These are phyloP conservation scores for Coemansia guatemalensis DNA, from an alignment of 192 early-diverging fungal genomes.

Conservation along the genomic window DNA sequence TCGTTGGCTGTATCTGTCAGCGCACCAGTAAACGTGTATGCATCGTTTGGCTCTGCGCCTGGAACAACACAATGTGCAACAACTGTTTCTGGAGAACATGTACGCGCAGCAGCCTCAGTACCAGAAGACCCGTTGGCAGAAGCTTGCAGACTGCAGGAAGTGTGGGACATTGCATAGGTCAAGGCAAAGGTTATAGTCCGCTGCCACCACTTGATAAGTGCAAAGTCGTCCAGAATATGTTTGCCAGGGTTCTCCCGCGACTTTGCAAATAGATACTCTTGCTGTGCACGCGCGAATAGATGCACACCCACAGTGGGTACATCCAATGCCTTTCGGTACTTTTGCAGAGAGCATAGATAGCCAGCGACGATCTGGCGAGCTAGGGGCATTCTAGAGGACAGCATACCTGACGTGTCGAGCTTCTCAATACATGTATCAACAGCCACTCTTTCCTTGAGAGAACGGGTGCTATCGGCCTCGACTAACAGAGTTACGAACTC, in stretches of 20 bases:
- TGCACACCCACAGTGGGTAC: slow-evolving; percentile 40
- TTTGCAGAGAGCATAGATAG: slow-evolving; percentile 32
- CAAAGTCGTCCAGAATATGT: slow-evolving; percentile 60
- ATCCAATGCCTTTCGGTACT: slow-evolving; percentile 18
- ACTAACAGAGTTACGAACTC: slow-evolving; percentile 36
- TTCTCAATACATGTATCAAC: slow-evolving; percentile 49
- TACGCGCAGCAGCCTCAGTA: not conserved
- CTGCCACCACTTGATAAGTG: slow-evolving; percentile 79
- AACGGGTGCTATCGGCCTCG: slow-evolving; percentile 7
- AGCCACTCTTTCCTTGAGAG: slow-evolving; percentile 7
- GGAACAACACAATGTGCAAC: slow-evolving; percentile 37
- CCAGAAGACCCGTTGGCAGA: not conserved
- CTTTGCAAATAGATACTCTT: slow-evolving; percentile 78
- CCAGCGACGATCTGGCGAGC: slow-evolving; percentile 35
- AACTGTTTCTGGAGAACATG: slow-evolving; percentile 1
- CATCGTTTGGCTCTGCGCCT: slow-evolving; percentile 23
- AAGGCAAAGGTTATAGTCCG: slow-evolving; percentile 39
- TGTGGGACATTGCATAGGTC: slow-evolving; percentile 9
- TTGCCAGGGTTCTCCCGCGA: slow-evolving; percentile 68
- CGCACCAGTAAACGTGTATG: slow-evolving; percentile 21
- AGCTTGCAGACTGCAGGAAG: not conserved
- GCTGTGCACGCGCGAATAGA: slow-evolving; percentile 83
- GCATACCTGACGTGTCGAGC: slow-evolving; percentile 44
- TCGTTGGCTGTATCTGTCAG: not conserved
- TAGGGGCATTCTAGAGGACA: slow-evolving; percentile 22